Conservation (phyloP, 2,329 filamentous ascomycete species). For the Pseudocercospora vitis region DNA sequence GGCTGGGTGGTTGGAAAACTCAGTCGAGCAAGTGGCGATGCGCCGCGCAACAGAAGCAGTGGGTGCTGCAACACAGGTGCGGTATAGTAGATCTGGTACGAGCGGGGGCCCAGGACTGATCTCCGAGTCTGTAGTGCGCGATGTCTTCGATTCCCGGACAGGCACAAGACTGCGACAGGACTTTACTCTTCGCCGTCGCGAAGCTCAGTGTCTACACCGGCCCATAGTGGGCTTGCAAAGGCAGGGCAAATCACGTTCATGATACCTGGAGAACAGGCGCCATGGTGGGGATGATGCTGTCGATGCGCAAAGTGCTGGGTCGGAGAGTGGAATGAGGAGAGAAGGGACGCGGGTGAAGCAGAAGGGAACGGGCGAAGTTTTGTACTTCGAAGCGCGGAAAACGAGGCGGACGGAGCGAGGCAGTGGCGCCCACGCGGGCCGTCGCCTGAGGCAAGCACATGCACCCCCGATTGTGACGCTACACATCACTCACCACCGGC, state of each 20-base stretch:
- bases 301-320: slow-evolving; percentile 16
- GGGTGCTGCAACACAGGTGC: neutral
- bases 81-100: slow-evolving; percentile 3
- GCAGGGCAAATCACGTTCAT: slow-evolving; percentile 16
- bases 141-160: slow-evolving; percentile 3
- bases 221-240: slow-evolving; percentile 18
- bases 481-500: no score
- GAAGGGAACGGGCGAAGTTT: neutral
- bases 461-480: neutral
- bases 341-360: slow-evolving; percentile 3
- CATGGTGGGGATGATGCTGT: slow-evolving; percentile 18
- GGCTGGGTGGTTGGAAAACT: neutral
- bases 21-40: slow-evolving; percentile 7
- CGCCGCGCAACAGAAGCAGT: slow-evolving; percentile 1
- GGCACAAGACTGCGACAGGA: slow-evolving; percentile 8
- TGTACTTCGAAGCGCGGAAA: neutral
- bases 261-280: slow-evolving; percentile 18
- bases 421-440: no score
- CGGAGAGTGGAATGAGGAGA: slow-evolving; percentile 9
- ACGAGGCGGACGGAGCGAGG: neutral
- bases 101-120: neutral
- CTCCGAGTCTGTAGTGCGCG: slow-evolving; percentile 2
- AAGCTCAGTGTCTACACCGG: slow-evolving; percentile 22
- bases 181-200: slow-evolving; percentile 16
- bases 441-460: neutral